Conservation (phyloP, 2,329 filamentous ascomycete genomes). For the Pestalotiopsis sp. region DNA sequence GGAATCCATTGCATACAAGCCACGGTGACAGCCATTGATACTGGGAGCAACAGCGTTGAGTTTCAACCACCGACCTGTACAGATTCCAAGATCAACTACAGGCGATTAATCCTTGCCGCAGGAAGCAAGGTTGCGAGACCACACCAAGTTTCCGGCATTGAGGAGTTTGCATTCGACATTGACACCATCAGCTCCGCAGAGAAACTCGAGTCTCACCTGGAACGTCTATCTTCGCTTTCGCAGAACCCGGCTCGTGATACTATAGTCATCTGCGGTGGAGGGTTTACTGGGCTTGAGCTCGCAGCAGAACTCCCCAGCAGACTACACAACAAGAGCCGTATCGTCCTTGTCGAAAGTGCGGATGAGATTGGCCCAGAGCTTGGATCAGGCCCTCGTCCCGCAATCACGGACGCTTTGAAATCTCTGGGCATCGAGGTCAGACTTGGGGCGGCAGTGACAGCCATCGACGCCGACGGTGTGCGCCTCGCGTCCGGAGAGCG, state of each 20-base stretch:
- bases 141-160: slow-evolving; percentile 29
- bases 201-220: slow-evolving; percentile 33
- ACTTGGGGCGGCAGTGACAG: slow-evolving; percentile 27
- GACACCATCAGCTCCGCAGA: slow-evolving; percentile 30
- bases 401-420: slow-evolving; percentile 32
- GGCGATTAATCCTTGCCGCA: slow-evolving; percentile 38
- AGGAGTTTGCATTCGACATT: slow-evolving; percentile 35
- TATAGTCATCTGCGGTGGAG: slow-evolving; percentile 35
- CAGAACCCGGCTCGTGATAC: slow-evolving; percentile 32
- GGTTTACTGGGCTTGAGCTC: slow-evolving; percentile 39
- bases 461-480: slow-evolving; percentile 28
- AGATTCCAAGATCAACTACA: slow-evolving; percentile 26
- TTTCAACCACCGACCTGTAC: slow-evolving; percentile 13
- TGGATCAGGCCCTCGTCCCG: slow-evolving; percentile 33
- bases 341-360: slow-evolving; percentile 33
- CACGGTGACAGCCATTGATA: slow-evolving; percentile 24
- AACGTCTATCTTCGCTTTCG: slow-evolving; percentile 24
- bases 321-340: slow-evolving; percentile 23
- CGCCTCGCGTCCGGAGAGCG: slow-evolving; percentile 31
- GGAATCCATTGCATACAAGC: slow-evolving; percentile 30
- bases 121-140: slow-evolving; percentile 36
- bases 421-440: slow-evolving; percentile 31
- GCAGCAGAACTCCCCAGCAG: slow-evolving; percentile 33
- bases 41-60: slow-evolving; percentile 19
- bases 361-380: slow-evolving; percentile 34